Evolutionary conservation across 371 early-diverging fungal species (phyloP), one percentile per base, ranked within the genome.

Genomic region (Syncephalastrum monosporum): DNA sequence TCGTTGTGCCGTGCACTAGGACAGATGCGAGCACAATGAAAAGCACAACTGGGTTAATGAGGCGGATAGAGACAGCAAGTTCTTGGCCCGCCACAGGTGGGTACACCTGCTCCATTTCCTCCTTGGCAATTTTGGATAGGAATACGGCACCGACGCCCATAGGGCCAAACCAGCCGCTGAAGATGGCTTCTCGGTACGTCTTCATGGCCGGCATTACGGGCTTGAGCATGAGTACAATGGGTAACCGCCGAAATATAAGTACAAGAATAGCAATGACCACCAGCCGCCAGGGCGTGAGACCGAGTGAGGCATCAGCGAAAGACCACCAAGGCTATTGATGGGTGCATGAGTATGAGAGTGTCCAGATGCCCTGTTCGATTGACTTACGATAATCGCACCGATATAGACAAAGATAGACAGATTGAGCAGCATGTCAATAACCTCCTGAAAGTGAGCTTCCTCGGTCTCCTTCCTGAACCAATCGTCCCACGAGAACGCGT

Each of bases 141-240:
- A 84, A 98, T 3, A 98, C 74, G 1, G 98, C 97, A 16, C 90
- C 86, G 5, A 85, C 84, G 42, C 80, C 79, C 51, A 98, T 91
- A 1, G 99, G 99, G 4, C 97, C 99, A 67, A 96, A 98, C 94
- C 95, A 97, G 0, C 99, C 99, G 23, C 92, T 89, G 70, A 97
- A 97, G 3, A 94, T 65, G 0, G 92, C 94, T 67, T 97, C 96
- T 27, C 87, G 83, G 50, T 75, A 84, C 0, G 77, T 90, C 25
- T 82, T 74, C 42, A 97, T 63, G 1, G 90, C 87, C 1, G 91
- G 91, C 50, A 96, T 88, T 3, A 79, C 67, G 8, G 76, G 75
- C 41, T 88, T 83, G 29, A 92, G 61, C 0, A 81, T 60, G 41
- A 93, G 44, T 3, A 97, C 73, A 43, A 86, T 77, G 0, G 98